A percentile compares a stretch with the other conserved stretches of the same genome.
Evolutionary conservation across 208 protist genomes (phyloP).

Genomic region (Trichomonas tenax): DNA sequence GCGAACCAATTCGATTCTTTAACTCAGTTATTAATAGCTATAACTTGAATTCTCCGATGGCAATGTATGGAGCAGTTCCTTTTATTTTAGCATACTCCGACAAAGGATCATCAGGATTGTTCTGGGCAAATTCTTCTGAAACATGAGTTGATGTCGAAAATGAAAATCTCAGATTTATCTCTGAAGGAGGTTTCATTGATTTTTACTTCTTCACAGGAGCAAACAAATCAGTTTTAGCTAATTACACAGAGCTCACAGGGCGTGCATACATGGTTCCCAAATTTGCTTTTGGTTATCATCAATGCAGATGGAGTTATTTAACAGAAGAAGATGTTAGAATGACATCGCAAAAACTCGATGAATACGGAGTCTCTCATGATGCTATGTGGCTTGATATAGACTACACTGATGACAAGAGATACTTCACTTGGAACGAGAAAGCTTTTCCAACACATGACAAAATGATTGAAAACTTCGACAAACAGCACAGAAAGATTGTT

Average conservation of each 20-base stretch:
- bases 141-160: conserved; percentile 48
- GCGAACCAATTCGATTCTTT: conserved; percentile 68
- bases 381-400: conserved; percentile 97
- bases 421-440: conserved; percentile 2
- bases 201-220: conserved; percentile 79
- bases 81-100: conserved; percentile 65
- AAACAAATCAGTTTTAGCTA: conserved; percentile 58
- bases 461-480: neutral
- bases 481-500: neutral
- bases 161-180: conserved; percentile 68
- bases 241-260: conserved; percentile 76
- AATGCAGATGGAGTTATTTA: conserved; percentile 85
- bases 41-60: conserved; percentile 67
- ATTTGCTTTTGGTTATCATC: conserved; percentile 87
- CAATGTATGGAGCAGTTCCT: conserved; percentile 84
- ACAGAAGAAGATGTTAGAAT: conserved; percentile 63
- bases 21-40: conserved; percentile 90
- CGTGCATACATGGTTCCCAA: conserved; percentile 69
- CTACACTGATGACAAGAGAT: conserved; percentile 71
- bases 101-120: conserved; percentile 26
- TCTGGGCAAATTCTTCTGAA: conserved; percentile 40
- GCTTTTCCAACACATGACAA: neutral
- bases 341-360: conserved; percentile 31
- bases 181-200: conserved; percentile 75
- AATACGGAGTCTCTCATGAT: conserved; percentile 51